A percentile compares a stretch with the other conserved stretches of the same genome.
Evolutionary conservation across 805 yeast genomes (phyloP).

Genomic region (Hanseniaspora lindneri): DNA sequence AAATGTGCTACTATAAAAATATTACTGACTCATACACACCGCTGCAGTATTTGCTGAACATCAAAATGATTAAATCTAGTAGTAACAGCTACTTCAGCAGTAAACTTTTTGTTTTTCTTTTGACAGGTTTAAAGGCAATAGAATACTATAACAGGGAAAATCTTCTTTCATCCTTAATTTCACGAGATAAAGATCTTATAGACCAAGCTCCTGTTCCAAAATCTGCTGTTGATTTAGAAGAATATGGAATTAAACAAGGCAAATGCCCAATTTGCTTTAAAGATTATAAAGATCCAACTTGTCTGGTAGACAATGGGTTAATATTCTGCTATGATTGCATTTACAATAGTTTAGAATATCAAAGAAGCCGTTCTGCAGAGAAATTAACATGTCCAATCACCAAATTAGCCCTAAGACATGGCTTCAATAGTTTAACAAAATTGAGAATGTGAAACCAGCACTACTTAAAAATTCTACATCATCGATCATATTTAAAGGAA

Average conservation of each 20-base stretch:
- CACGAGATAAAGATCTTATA: background rate
- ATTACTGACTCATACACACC: background rate
- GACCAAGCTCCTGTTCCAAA: slow-evolving; percentile 4
- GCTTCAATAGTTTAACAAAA: slow-evolving; percentile 6
- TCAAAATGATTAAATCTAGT: slow-evolving; percentile 2
- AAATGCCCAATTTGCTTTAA: slow-evolving; percentile 6
- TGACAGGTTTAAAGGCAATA: background rate
- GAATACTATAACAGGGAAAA: slow-evolving; percentile 13
- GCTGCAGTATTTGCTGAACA: slow-evolving; percentile 3
- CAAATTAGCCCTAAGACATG: background rate
- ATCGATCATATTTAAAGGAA: no score
- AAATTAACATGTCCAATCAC: slow-evolving; percentile 8
- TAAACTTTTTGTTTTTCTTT: slow-evolving; percentile 1
- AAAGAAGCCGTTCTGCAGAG: background rate
- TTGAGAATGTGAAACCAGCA: background rate
- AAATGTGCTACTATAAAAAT: slow-evolving; percentile 7
- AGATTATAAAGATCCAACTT: background rate
- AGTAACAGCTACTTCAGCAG: slow-evolving; percentile 27
- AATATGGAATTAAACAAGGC: background rate
- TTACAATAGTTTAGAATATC: slow-evolving; percentile 7
- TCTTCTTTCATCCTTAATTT: background rate
- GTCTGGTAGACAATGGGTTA: slow-evolving; percentile 7
- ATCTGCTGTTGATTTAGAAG: background rate
- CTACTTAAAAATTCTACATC: slow-evolving; percentile 1
- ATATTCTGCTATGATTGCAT: slow-evolving; percentile 13